Percentiles rank a stretch among this genome's conserved stretches.
Evolutionary conservation across 768 basidiomycete genomes (phyloP).

Genomic region (Pholiota microspora): DNA sequence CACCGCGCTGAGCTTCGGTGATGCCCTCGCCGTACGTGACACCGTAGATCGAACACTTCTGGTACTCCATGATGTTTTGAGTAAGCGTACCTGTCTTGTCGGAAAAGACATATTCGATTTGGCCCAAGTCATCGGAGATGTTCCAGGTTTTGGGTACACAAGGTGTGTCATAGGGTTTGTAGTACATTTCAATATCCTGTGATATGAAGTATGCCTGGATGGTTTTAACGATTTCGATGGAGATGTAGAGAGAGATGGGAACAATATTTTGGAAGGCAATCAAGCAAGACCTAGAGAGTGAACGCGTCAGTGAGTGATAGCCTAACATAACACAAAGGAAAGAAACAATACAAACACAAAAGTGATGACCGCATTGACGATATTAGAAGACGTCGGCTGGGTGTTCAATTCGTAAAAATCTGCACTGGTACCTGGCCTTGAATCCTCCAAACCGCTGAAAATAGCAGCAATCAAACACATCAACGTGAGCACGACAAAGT

Average conservation of each 20-base stretch:
- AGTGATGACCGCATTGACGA: slow-evolving; percentile 81
- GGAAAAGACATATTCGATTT: slow-evolving; percentile 90
- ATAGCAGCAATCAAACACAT: slow-evolving; percentile 81
- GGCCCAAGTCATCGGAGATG: slow-evolving; percentile 96
- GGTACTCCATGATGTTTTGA: slow-evolving; percentile 98
- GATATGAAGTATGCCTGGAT: slow-evolving; percentile 97
- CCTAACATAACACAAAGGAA: no score
- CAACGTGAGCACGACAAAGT: slow-evolving; percentile 73
- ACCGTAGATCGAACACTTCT: slow-evolving; percentile 88
- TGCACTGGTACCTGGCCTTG: slow-evolving; percentile 58
- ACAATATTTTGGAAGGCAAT: slow-evolving; percentile 98
- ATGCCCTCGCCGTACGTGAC: slow-evolving; percentile 89
- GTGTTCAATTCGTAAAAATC: slow-evolving; percentile 68
- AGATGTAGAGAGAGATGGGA: slow-evolving; percentile 94
- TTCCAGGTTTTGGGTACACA: slow-evolving; percentile 99
- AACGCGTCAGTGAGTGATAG: slow-evolving; percentile 2
- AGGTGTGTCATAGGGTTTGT: slow-evolving; percentile 77
- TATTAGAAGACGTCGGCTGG: slow-evolving; percentile 56
- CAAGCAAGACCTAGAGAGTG: slow-evolving; percentile 68
- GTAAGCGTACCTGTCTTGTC: slow-evolving; percentile 98
- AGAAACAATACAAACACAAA: slow-evolving; percentile 68
- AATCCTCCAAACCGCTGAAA: slow-evolving; percentile 71
- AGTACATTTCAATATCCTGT: slow-evolving; percentile 97
- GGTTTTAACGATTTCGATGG: slow-evolving; percentile 97
- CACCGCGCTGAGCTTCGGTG: slow-evolving; percentile 93